Evolutionary conservation across 2,329 filamentous ascomycete genomes (phyloP).

Genomic region (Diplodia mutila): DNA sequence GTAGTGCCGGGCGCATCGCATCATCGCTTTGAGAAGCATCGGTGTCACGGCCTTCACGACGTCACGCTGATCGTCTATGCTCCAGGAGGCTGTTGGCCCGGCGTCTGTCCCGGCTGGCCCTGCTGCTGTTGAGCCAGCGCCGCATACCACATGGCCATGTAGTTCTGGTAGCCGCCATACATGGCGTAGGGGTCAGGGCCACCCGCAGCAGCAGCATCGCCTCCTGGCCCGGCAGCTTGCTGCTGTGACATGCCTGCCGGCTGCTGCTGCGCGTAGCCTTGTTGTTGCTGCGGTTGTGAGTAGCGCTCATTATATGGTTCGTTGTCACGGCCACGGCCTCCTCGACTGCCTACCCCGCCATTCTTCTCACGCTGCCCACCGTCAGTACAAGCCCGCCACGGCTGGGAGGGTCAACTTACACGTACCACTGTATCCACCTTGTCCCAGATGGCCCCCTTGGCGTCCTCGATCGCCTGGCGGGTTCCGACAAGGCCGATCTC

Average conservation of each 20-base stretch:
- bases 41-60: slow-evolving; percentile 38
- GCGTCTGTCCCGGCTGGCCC: slow-evolving; percentile 27
- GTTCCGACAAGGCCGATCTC: slow-evolving; percentile 85
- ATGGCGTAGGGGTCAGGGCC: slow-evolving; percentile 65
- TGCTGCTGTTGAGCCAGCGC: slow-evolving; percentile 61
- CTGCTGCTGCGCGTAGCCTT: slow-evolving; percentile 42
- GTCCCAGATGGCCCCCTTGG: slow-evolving; percentile 84
- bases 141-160: slow-evolving; percentile 80
- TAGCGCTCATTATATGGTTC: slow-evolving; percentile 47
- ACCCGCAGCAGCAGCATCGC: slow-evolving; percentile 61
- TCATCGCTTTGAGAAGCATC: slow-evolving; percentile 39
- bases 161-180: slow-evolving; percentile 82
- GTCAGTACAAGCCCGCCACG: slow-evolving; percentile 29
- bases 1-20: slow-evolving; percentile 32
- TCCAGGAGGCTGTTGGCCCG: slow-evolving; percentile 37
- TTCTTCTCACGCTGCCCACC: slow-evolving; percentile 51
- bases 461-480: slow-evolving; percentile 74
- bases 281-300: slow-evolving; percentile 52
- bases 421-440: slow-evolving; percentile 88
- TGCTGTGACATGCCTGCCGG: slow-evolving; percentile 36
- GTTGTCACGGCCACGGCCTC: slow-evolving; percentile 43
- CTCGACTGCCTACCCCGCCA: slow-evolving; percentile 44
- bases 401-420: slow-evolving; percentile 31
- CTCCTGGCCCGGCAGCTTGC: slow-evolving; percentile 51
- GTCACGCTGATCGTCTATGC: slow-evolving; percentile 36